Evolutionary conservation across 1,284 basidiomycete species (phyloP), one percentile per base, ranked within the genome.

Genomic region (Naganishia liquefaciens): DNA sequence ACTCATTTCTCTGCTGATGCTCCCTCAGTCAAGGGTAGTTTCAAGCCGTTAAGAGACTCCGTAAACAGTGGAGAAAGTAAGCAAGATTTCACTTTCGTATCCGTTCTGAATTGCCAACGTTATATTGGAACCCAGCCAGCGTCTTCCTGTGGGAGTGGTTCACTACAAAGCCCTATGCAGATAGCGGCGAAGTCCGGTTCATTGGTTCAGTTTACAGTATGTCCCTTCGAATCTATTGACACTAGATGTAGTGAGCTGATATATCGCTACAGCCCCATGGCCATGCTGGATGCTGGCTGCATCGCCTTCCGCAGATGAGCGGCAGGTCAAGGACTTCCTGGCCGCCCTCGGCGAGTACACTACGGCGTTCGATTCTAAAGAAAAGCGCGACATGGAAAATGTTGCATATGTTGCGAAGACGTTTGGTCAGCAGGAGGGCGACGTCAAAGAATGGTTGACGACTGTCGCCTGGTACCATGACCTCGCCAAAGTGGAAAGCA

Each of bases 71-170:
- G 87, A 0, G 75, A 78, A 53, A 79, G 77, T 78, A 54, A 70
- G 76, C 63, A 13, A 10, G 28, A 4, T 5, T 5, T 39, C 10
- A 21, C n/a, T n/a, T 37, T 7, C 33, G 33, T 37, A 9, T 13
- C 7, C 13, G 33, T 37, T 9, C 33, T 9, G 10, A 37, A 10
- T 2, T 37, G 33, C 13, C 3, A 37, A 37, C 13, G 33, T 10
- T 13, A 37, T n/a, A 76, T 76, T 52, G 82, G 33, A 1, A 37
- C 33, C n/a, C 85, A 25, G 89, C 88, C 19, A 88, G 87, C 72
- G 88, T 88, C 15, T 91, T 91, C 78, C 89, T 93, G 85, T 96
- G 93, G 93, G 93, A 95, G 77, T 93, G 90, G 90, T 97, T 96
- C 79, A 98, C 95, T 2, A 97, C 94, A 19, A 98, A 97, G 76